Percentiles rank a stretch among this genome's conserved stretches.
Evolutionary conservation across 768 basidiomycete species (phyloP).

Genomic region (Tulasnella sp.): DNA sequence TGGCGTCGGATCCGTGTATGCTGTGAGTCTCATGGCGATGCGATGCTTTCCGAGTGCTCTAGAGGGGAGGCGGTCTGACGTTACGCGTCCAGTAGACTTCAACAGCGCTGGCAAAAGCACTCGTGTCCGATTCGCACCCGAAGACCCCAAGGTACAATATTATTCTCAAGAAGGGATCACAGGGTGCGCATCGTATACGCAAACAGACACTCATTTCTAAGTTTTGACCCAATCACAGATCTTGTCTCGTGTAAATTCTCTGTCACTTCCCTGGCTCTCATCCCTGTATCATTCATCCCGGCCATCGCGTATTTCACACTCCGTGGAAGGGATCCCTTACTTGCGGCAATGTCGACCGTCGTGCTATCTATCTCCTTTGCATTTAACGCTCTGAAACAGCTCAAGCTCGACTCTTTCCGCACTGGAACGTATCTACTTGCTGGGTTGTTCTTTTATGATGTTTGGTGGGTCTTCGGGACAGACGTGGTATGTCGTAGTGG

Average conservation of each 20-base stretch:
- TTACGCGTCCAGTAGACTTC: not conserved
- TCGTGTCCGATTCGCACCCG: not conserved
- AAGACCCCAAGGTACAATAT: slow-evolving; percentile 9
- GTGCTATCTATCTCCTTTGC: slow-evolving; percentile 66
- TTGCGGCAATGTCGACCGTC: slow-evolving; percentile 61
- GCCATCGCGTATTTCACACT: not conserved
- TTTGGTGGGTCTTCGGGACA: slow-evolving; percentile 91
- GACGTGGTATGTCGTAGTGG: slow-evolving; percentile 44
- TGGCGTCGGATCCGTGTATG: not conserved
- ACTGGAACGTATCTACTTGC: slow-evolving; percentile 75
- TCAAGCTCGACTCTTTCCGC: slow-evolving; percentile 81
- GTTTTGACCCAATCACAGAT: not conserved
- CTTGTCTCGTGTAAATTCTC: slow-evolving; percentile 7
- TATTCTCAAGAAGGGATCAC: not conserved
- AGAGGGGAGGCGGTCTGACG: not conserved
- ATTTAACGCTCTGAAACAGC: slow-evolving; percentile 63
- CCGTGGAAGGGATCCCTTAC: not conserved
- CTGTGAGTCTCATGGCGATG: slow-evolving; percentile 1
- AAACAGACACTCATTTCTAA: not conserved
- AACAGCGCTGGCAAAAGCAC: not conserved
- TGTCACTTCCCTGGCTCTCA: not conserved
- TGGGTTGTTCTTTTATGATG: slow-evolving; percentile 85
- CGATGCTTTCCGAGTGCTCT: not conserved
- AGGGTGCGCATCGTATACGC: not conserved
- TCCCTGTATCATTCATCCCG: slow-evolving; percentile 15